Conservation (phyloP, 2,329 filamentous ascomycete genomes). For the Mariannaea sp. region DNA sequence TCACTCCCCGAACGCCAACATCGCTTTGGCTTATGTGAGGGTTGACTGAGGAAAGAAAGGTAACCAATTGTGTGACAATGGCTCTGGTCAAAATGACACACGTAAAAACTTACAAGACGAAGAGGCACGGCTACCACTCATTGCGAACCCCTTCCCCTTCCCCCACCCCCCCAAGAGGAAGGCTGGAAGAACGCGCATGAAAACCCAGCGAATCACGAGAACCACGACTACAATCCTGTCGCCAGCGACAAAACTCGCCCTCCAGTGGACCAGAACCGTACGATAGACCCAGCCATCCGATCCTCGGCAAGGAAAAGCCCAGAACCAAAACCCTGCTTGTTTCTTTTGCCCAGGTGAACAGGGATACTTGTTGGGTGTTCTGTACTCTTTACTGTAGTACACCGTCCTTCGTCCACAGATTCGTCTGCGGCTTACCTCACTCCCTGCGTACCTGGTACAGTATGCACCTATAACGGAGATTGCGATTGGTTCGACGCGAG, state of each 20-base stretch:
- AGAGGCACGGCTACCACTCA: constrained; percentile 22
- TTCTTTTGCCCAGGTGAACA: too few relatives aligned
- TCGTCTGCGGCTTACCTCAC: too few relatives aligned
- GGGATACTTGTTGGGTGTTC: too few relatives aligned
- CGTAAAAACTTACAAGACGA: constrained; percentile 21
- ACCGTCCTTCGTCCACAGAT: too few relatives aligned
- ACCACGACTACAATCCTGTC: too few relatives aligned
- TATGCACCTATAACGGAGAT: too few relatives aligned
- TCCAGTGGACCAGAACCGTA: constrained; percentile 16
- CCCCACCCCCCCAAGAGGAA: too few relatives aligned
- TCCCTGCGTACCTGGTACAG: too few relatives aligned
- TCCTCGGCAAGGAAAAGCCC: constrained; percentile 17
- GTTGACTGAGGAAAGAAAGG: background rate
- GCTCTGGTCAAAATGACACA: constrained; percentile 19
- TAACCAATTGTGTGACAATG: constrained; percentile 6
- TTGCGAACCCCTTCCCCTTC: background rate
- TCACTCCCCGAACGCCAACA: background rate
- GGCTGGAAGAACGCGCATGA: too few relatives aligned
- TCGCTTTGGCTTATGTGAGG: background rate
- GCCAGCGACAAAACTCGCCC: too few relatives aligned
- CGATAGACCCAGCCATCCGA: constrained; percentile 11
- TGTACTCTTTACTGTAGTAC: too few relatives aligned
- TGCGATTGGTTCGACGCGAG: constrained; percentile 2
- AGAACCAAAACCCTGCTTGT: constrained; percentile 4
- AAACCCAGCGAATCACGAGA: too few relatives aligned